These are phyloP conservation scores for Jimgerdemannia lactiflua DNA, from an alignment of 192 early-diverging fungal species.

Conservation along the genomic window DNA sequence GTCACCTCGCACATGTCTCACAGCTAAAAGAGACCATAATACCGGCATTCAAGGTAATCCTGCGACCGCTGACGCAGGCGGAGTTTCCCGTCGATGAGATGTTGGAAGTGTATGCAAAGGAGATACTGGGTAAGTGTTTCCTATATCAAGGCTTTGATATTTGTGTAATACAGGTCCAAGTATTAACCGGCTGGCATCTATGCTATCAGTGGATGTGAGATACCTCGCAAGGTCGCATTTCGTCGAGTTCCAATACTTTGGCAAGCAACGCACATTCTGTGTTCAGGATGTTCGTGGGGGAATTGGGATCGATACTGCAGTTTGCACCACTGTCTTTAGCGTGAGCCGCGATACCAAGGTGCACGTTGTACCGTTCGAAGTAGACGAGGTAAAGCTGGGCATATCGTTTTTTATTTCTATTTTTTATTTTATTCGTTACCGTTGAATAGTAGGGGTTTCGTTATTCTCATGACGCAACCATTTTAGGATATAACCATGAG, in stretches of 20 bases:
- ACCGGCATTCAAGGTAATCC: conserved; percentile 36
- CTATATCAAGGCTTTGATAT: neutral
- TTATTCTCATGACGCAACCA: neutral
- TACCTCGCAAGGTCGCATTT: neutral
- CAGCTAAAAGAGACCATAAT: conserved; percentile 25
- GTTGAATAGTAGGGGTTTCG: neutral
- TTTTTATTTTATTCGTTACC: neutral
- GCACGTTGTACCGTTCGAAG: neutral
- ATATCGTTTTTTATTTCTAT: neutral
- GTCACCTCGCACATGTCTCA: neutral
- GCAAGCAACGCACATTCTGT: neutral
- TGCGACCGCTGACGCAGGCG: conserved; percentile 30
- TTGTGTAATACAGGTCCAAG: no score
- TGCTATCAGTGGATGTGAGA: neutral
- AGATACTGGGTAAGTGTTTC: conserved; percentile 53
- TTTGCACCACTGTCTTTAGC: neutral
- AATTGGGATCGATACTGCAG: neutral
- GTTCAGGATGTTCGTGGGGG: neutral
- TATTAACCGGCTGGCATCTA: no score
- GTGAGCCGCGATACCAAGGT: neutral
- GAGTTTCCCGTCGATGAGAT: conserved; percentile 42
- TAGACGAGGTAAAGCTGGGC: neutral
- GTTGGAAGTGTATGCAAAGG: conserved; percentile 54
- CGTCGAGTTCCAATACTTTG: neutral
- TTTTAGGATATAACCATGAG: neutral